These are phyloP conservation scores for Sphagnurus paluster DNA, from an alignment of 1,284 basidiomycete species.

Conservation along the genomic window DNA sequence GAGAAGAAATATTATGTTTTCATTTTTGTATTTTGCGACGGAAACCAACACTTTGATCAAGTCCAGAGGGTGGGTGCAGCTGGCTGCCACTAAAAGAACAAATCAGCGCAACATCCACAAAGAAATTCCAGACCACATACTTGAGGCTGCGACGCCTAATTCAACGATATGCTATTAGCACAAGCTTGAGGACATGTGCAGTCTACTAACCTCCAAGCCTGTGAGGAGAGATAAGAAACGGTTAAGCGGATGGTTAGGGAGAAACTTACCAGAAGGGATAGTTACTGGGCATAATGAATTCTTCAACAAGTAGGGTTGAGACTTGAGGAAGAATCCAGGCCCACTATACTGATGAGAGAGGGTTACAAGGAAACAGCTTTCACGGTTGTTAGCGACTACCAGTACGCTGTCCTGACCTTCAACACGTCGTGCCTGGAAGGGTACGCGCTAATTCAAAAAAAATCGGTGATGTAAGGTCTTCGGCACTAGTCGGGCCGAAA, in stretches of 20 bases:
- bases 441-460: conserved; percentile 7
- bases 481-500: conserved; percentile 16
- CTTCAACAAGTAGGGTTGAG: conserved; percentile 18
- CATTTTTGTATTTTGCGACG: not conserved
- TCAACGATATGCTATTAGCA: conserved; percentile 6
- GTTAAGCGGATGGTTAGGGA: conserved; percentile 7
- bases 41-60: conserved; percentile 79
- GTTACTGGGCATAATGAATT: conserved; percentile 29
- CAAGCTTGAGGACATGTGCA: not conserved
- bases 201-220: conserved; percentile 71
- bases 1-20: conserved; percentile 7
- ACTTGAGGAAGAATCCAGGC: conserved; percentile 21
- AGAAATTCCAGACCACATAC: conserved; percentile 42
- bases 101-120: conserved; percentile 10
- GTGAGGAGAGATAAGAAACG: conserved; percentile 12
- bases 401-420: conserved; percentile 5
- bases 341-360: conserved; percentile 13
- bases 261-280: conserved; percentile 66
- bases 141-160: conserved; percentile 73
- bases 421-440: conserved; percentile 9
- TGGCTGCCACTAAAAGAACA: conserved; percentile 72
- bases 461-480: conserved; percentile 15
- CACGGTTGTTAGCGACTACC: conserved; percentile 8
- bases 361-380: conserved; percentile 2
- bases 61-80: conserved; percentile 84